A percentile compares a stretch with the other conserved stretches of the same genome.
phyloP scores from a whole-genome alignment of 1,284 basidiomycete species.

The Trichosporon sp. region DNA sequence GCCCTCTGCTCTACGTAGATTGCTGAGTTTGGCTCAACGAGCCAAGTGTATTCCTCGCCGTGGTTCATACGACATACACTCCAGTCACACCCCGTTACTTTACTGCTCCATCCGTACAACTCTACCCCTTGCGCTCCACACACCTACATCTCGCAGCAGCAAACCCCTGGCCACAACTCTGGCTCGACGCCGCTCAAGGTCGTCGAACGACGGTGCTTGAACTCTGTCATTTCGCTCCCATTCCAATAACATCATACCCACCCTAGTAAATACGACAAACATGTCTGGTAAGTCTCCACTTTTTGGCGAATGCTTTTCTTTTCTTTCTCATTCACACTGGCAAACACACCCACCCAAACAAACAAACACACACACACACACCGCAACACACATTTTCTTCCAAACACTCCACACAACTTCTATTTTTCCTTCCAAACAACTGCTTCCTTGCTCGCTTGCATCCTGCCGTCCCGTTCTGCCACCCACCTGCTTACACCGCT shows the following conservation, averaged over 20 bases:
- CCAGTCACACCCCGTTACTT: neutral
- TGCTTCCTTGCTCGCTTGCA: neutral
- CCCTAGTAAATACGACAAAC: neutral
- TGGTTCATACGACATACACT: neutral
- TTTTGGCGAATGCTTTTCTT: neutral
- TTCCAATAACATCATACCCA: neutral
- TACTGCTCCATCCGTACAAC: neutral
- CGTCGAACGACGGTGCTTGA: neutral
- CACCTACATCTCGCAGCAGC: neutral
- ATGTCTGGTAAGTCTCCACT: neutral
- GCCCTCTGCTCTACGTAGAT: neutral
- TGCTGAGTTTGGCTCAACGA: neutral
- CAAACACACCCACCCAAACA: neutral
- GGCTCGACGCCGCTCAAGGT: neutral
- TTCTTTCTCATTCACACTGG: neutral
- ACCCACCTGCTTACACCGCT: neutral
- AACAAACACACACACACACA: neutral
- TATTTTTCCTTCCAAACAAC: neutral
- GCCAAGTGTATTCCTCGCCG: neutral
- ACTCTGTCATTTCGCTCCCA: neutral
- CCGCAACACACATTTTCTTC: neutral
- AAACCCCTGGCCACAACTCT: neutral
- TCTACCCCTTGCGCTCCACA: neutral
- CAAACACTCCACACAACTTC: constrained; percentile 6
- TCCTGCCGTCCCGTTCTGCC: neutral